Evolutionary conservation across 2,329 filamentous ascomycete genomes (phyloP), one percentile per base, ranked within the genome.

Genomic region (Fusarium mundagurra): DNA sequence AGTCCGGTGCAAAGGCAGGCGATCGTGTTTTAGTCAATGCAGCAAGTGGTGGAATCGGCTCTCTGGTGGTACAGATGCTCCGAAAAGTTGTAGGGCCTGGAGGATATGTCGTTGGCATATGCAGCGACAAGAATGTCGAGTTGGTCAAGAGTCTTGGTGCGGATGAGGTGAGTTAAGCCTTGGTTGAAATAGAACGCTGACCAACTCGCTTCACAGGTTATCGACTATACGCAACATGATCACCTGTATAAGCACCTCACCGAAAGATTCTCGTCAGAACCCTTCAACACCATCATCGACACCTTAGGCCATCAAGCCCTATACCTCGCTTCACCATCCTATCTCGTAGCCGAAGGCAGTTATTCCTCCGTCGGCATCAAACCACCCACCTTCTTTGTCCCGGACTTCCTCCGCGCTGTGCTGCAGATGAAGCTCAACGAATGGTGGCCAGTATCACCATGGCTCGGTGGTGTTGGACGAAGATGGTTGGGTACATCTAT

Each of bases 391-490:
- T 81, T 81, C 39, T 76, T 77, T 29, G 71, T 81, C 11, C 67
- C 77, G 2, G 76, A 78, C 48, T 80, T 83, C 34, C 41, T 82
- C 6, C 74, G 76, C 39, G 79, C 81, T 8, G 73, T 82, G 4
- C 68, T 77, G 31, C 76, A 80, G 67, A 83, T 84, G 81, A 77
- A 84, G 62, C 78, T 81, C 61, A 86, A 86, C 61, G 78, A 78
- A 38, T 79, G 81, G 68, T 83, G 81, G 82, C 84, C 84, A 17
- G 71, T 77, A 11, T 77, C 79, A 14, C 67, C 53, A 18, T 81
- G 78, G 79, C 77, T 85, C 5, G 82, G 83, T 16, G 83, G 83
- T 55, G 80, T 79, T 16, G 83, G 83, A 31, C 76, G 84, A n/a
- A 76, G 71, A 60, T 85, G 80, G 78, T 63, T 76, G 22, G 80